Evolutionary conservation across 2,329 filamentous ascomycete genomes (phyloP), one percentile per base, ranked within the genome.

Genomic region (Fusarium sp.): DNA sequence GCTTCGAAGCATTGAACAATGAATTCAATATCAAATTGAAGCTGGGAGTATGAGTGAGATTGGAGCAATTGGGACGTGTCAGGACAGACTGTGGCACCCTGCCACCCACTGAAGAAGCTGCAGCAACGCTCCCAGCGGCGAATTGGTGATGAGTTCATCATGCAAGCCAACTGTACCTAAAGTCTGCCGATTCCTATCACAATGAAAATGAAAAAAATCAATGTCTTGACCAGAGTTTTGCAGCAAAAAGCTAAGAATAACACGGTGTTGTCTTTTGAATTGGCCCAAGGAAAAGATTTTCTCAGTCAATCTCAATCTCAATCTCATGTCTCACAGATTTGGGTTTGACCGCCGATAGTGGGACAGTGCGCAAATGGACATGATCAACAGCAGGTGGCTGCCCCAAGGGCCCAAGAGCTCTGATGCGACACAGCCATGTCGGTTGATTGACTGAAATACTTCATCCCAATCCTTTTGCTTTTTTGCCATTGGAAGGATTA

Each of bases 211-310:
- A 26, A 57, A 24, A 44, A 7, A 36, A 39, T 14, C 20, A 49
- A 49, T 24, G 8, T 36, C 20, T 24, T 23, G 12, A 28, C 26
- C 42, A 44, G 19, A 43, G 34, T 52, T 57, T 70, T 42, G 23
- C 39, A 36, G 28, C 28, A 36, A 50, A 59, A 34, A 55, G 44
- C 49, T 62, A 40, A 55, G 58, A 63, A 61, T 67, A 60, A 62
- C 17, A 72, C 26, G 62, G 67, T 70, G 14, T 7, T 47, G 20
- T 51, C 7, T 42, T 58, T 51, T 61, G 65, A 61, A 34, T 48
- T 57, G 52, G 53, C 50, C 40, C 34, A 36, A 36, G 67, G 30
- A 59, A 72, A 71, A 54, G 5, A 61, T 73, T 73, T 73, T 68
- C 61, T 51, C 43, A 47, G 14, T 32, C 53, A 24, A 24, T 24